phyloP scores from a whole-genome alignment of 2,329 filamentous ascomycete species.

The Elsinoe perseae region DNA sequence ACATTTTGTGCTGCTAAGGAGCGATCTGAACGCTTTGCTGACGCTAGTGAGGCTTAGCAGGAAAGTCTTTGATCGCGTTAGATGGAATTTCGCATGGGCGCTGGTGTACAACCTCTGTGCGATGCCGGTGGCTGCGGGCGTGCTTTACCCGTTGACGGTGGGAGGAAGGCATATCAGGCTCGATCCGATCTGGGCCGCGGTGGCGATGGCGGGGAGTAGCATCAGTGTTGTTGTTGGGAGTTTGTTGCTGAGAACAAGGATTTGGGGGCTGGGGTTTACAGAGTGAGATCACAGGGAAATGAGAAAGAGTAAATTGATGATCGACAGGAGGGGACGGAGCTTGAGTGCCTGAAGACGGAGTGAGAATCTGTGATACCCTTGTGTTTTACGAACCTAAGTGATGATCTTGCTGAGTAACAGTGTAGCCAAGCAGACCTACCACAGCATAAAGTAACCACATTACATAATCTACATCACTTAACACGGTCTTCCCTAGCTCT shows the following conservation, averaged over 20 bases:
- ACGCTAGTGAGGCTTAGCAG: constrained; percentile 65
- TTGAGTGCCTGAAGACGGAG: too few relatives aligned
- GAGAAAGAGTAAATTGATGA: too few relatives aligned
- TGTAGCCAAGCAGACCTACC: too few relatives aligned
- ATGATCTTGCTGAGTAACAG: too few relatives aligned
- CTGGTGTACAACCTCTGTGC: constrained; percentile 70
- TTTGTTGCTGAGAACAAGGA: constrained; percentile 54
- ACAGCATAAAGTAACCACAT: too few relatives aligned
- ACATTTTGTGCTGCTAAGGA: constrained; percentile 71
- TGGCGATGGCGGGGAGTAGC: constrained; percentile 89
- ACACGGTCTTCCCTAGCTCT: background rate
- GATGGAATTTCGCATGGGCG: constrained; percentile 81
- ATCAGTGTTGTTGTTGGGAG: constrained; percentile 83
- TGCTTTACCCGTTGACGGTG: constrained; percentile 56
- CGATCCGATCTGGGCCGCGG: constrained; percentile 75
- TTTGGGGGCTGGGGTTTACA: constrained; percentile 40
- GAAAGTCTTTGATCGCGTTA: constrained; percentile 67
- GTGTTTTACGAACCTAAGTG: too few relatives aligned
- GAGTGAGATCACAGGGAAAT: too few relatives aligned
- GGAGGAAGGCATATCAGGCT: constrained; percentile 51
- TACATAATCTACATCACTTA: too few relatives aligned
- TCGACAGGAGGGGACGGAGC: too few relatives aligned
- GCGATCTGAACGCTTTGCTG: constrained; percentile 60
- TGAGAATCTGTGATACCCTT: too few relatives aligned
- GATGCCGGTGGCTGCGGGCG: constrained; percentile 74